These are phyloP conservation scores for Phoma sp. DNA, from an alignment of 2,329 filamentous ascomycete species.

Conservation along the genomic window DNA sequence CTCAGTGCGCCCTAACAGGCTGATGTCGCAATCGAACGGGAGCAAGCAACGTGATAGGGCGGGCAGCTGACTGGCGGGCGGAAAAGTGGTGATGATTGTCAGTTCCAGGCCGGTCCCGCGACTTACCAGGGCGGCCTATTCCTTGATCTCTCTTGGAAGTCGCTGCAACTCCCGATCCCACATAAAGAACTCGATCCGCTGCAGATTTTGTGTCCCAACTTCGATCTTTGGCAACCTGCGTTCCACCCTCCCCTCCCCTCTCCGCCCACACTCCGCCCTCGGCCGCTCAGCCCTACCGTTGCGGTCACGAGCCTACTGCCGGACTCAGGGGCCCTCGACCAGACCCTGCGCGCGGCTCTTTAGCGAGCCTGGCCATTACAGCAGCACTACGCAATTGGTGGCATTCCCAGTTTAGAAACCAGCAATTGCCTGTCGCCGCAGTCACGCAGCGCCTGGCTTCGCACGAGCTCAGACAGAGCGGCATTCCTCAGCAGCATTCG, in stretches of 20 bases:
- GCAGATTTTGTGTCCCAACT: slow-evolving; percentile 2
- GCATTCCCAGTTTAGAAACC: slow-evolving; percentile 4
- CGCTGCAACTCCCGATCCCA: slow-evolving; percentile 11
- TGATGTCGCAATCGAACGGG: slow-evolving; percentile 17
- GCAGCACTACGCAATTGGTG: slow-evolving; percentile 10
- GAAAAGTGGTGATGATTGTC: slow-evolving; percentile 9
- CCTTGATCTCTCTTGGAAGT: slow-evolving; percentile 5
- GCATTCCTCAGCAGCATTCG: slow-evolving; percentile 2
- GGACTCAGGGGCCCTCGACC: slow-evolving; percentile 4
- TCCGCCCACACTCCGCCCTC: slow-evolving; percentile 13
- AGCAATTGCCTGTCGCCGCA: slow-evolving; percentile 4
- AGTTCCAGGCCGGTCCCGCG: slow-evolving; percentile 6
- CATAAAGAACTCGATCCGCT: slow-evolving; percentile 17
- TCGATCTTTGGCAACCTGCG: neutral
- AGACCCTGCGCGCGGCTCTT: slow-evolving; percentile 11
- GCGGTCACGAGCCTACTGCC: slow-evolving; percentile 2
- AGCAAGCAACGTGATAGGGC: slow-evolving; percentile 3
- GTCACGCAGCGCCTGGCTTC: slow-evolving; percentile 1
- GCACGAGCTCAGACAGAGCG: slow-evolving; percentile 4
- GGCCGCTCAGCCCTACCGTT: slow-evolving; percentile 14
- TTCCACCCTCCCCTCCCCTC: slow-evolving; percentile 11
- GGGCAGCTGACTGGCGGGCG: slow-evolving; percentile 8
- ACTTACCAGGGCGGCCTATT: neutral
- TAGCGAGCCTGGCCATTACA: slow-evolving; percentile 11
- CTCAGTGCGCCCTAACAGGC: slow-evolving; percentile 1